Evolutionary conservation across 2,329 filamentous ascomycete species (phyloP), one percentile per base, ranked within the genome.

Genomic region (Fusarium equiseti): DNA sequence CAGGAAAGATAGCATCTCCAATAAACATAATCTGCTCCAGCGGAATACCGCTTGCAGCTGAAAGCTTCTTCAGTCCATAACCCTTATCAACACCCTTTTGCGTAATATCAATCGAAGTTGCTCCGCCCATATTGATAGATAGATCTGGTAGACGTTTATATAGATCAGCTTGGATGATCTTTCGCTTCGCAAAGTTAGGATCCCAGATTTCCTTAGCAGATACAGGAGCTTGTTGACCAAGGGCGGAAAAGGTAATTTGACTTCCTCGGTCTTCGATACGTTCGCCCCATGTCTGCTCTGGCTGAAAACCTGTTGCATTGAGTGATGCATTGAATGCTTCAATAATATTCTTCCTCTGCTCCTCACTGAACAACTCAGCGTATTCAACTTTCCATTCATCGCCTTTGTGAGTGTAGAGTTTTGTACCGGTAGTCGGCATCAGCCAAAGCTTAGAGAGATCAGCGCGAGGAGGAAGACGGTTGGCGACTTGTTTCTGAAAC

Each of bases 11-110:
- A 6, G 61, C 61, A 20, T 64, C 61, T 32, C 61, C 61, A 3
- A 64, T 64, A 7, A 64, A 64, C 61, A 64, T 64, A 15, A 64
- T 64, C 18, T 64, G 44, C 24, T 64, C 50, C 18, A 64, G 11
- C 0, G 61, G 59, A 10, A 64, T 64, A 4, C 38, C 50, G 1
- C 59, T 64, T 12, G 61, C 59, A 1, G 35, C 32, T 7, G 61
- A 64, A n/a, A 64, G 44, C 13, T 64, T 64, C 24, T 64, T 64
- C 50, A 64, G 18, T 1, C 61, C 61, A 44, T 64, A 64, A 4
- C 61, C 61, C 35, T 64, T 64, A 9, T 64, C 61, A 10, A 64
- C 61, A 7, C 61, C 61, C 6, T 64, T 64, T 11, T 64, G 61
- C 9, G 61, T 64, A 8, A 64, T 64, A 22, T 64, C 61, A 16